A percentile compares a stretch with the other conserved stretches of the same genome.
These are phyloP conservation scores for Capronia epimyces DNA, from an alignment of 2,329 filamentous ascomycete genomes.

Conservation along the genomic window DNA sequence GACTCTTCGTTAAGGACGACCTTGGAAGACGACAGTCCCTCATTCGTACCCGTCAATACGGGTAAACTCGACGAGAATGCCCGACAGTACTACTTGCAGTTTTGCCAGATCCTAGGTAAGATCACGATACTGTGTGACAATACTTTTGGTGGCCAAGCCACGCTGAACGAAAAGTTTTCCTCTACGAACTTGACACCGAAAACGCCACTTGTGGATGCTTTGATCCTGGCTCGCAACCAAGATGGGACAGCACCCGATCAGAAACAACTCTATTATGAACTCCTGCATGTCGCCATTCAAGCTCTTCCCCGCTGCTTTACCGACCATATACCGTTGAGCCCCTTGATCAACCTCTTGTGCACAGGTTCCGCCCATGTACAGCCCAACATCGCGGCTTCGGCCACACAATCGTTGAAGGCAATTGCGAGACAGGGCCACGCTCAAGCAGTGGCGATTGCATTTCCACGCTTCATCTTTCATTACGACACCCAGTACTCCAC, in stretches of 20 bases:
- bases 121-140: slow-evolving; percentile 96
- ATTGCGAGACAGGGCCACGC: slow-evolving; percentile 91
- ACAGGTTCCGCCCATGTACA: slow-evolving; percentile 96
- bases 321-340: slow-evolving; percentile 83
- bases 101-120: slow-evolving; percentile 91
- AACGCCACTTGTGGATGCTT: slow-evolving; percentile 89
- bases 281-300: slow-evolving; percentile 91
- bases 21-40: slow-evolving; percentile 32
- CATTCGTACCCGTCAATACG: slow-evolving; percentile 49
- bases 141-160: slow-evolving; percentile 91
- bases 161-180: slow-evolving; percentile 89
- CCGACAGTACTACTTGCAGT: slow-evolving; percentile 79
- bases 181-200: slow-evolving; percentile 63
- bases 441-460: slow-evolving; percentile 92
- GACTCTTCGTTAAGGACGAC: slow-evolving; percentile 33
- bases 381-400: slow-evolving; percentile 83
- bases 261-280: slow-evolving; percentile 90
- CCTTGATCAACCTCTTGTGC: slow-evolving; percentile 87
- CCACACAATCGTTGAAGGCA: slow-evolving; percentile 85
- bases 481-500: slow-evolving; percentile 97
- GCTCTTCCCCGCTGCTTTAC: slow-evolving; percentile 91
- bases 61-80: slow-evolving; percentile 65
- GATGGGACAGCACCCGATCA: slow-evolving; percentile 72
- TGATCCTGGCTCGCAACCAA: slow-evolving; percentile 81
- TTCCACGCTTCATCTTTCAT: slow-evolving; percentile 95